Evolutionary conservation across 2,329 filamentous ascomycete species (phyloP).

Genomic region (Pestalotiopsis sp.): DNA sequence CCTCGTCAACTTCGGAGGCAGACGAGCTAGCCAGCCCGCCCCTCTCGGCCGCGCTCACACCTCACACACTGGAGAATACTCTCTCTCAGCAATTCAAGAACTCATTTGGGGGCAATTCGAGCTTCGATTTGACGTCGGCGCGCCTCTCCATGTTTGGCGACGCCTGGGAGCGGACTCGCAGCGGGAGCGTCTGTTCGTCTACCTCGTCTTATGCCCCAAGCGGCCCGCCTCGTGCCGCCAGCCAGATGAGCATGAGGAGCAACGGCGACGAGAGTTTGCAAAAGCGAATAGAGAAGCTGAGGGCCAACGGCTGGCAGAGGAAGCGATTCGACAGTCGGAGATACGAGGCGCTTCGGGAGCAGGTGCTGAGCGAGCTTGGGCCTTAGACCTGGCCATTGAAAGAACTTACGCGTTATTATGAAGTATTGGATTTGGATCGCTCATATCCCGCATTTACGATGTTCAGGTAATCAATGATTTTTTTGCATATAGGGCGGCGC

Average conservation of each 20-base stretch:
- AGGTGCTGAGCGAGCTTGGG: conserved; percentile 52
- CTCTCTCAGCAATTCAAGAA: background rate
- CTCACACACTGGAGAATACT: background rate
- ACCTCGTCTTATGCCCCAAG: background rate
- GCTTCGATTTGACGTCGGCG: conserved; percentile 2
- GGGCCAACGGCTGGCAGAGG: conserved; percentile 57
- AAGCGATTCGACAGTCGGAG: conserved; percentile 55
- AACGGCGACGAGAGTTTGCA: conserved; percentile 35
- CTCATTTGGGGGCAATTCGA: background rate
- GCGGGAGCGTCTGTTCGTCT: background rate
- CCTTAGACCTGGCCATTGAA: conserved; percentile 7
- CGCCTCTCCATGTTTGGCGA: background rate
- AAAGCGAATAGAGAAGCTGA: conserved; percentile 56
- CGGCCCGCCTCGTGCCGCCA: conserved; percentile 10
- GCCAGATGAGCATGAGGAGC: conserved; percentile 12
- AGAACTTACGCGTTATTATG: background rate
- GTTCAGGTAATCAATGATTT: background rate
- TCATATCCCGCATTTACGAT: background rate
- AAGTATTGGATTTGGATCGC: background rate
- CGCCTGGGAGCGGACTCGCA: conserved; percentile 6
- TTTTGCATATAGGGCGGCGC: too few species aligned
- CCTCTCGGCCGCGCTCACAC: background rate
- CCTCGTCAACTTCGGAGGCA: background rate
- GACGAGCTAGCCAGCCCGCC: conserved; percentile 1
- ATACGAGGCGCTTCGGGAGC: conserved; percentile 56